A percentile compares a stretch with the other conserved stretches of the same genome.
Evolutionary conservation across 2,329 filamentous ascomycete genomes (phyloP).

Genomic region (Sporothrix globosa): DNA sequence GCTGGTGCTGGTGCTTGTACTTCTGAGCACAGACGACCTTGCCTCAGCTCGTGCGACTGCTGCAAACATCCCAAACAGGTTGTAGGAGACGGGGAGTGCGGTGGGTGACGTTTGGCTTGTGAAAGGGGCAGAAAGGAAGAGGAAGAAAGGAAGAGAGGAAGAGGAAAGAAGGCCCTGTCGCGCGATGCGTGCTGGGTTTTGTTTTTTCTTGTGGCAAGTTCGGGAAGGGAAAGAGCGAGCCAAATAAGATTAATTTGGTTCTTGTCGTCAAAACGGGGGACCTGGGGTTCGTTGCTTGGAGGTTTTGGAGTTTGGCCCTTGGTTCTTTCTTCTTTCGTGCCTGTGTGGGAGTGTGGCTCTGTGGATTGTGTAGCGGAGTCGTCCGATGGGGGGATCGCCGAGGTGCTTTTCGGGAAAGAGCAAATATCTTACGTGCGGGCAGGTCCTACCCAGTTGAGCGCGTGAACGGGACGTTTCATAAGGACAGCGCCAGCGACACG

Average conservation of each 20-base stretch:
- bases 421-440: slow-evolving; percentile 1
- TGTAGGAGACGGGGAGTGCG: slow-evolving; percentile 11
- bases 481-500: neutral
- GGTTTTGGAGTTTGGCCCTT: slow-evolving; percentile 16
- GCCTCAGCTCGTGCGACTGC: slow-evolving; percentile 45
- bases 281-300: slow-evolving; percentile 24
- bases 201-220: slow-evolving; percentile 10
- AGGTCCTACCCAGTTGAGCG: slow-evolving; percentile 10
- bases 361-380: neutral
- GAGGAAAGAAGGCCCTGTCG: neutral
- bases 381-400: slow-evolving; percentile 33
- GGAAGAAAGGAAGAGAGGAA: neutral
- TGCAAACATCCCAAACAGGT: slow-evolving; percentile 44
- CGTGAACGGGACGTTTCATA: neutral
- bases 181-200: slow-evolving; percentile 23
- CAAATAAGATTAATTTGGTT: slow-evolving; percentile 24
- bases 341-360: neutral
- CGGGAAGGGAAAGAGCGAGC: slow-evolving; percentile 24
- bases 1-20: slow-evolving; percentile 34
- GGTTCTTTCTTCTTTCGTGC: slow-evolving; percentile 25
- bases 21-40: slow-evolving; percentile 44
- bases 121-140: neutral
- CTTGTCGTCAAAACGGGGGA: slow-evolving; percentile 13
- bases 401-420: slow-evolving; percentile 36
- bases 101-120: neutral